phyloP scores from a whole-genome alignment of 495 filamentous ascomycete genomes.

The Xylaria longipes region DNA sequence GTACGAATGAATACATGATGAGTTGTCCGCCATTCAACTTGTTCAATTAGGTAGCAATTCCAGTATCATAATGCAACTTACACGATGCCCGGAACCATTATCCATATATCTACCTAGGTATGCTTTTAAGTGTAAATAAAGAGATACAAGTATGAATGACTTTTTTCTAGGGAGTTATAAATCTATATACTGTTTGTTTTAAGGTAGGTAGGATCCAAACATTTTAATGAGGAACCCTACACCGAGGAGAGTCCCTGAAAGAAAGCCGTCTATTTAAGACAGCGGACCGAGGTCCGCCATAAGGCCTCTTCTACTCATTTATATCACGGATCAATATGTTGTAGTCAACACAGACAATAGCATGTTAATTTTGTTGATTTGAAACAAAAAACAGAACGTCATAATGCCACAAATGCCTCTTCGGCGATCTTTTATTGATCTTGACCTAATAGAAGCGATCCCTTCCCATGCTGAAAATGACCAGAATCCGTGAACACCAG shows the following conservation, averaged over 20 bases:
- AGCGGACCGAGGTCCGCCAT: neutral
- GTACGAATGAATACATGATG: slow-evolving; percentile 1
- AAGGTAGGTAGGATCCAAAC: neutral
- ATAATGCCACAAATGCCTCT: slow-evolving; percentile 26
- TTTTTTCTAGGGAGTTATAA: neutral
- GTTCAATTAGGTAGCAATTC: neutral
- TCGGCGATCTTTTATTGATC: slow-evolving; percentile 46
- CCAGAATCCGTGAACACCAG: slow-evolving; percentile 48
- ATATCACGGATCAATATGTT: neutral
- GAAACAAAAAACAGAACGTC: slow-evolving; percentile 16
- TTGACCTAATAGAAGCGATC: slow-evolving; percentile 39
- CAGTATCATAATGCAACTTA: neutral
- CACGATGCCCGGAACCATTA: neutral
- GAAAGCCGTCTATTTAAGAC: neutral
- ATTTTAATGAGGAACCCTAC: neutral
- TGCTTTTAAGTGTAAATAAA: neutral
- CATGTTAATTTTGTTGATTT: slow-evolving; percentile 13
- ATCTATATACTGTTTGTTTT: no score
- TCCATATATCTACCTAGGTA: neutral
- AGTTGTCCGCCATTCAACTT: neutral
- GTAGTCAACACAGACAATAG: neutral
- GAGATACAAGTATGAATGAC: neutral
- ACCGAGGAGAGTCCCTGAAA: neutral
- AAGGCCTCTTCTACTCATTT: neutral
- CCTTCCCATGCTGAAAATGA: slow-evolving; percentile 44